Evolutionary conservation across 371 early-diverging fungal genomes (phyloP).

Genomic region (Mucor lusitanicus): DNA sequence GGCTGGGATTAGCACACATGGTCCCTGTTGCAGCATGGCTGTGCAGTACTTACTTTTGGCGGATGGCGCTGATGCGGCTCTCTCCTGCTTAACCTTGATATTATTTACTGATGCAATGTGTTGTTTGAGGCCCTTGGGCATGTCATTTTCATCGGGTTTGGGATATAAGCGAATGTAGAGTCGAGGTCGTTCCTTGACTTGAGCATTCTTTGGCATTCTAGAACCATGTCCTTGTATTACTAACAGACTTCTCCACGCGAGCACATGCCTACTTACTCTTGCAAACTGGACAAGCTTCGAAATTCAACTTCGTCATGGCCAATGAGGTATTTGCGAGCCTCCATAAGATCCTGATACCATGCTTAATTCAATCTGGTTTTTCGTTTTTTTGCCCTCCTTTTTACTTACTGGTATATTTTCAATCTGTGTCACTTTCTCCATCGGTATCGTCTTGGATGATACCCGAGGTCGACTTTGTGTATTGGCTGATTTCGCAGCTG

Average conservation of each 20-base stretch:
- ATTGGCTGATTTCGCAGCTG: background rate
- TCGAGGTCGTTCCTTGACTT: background rate
- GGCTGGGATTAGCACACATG: background rate
- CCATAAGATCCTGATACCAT: slow-evolving; percentile 5
- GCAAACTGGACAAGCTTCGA: background rate
- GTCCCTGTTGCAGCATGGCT: background rate
- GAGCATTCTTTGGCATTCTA: background rate
- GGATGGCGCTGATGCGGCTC: background rate
- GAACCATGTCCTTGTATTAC: background rate
- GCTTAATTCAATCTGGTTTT: background rate
- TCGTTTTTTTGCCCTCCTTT: background rate
- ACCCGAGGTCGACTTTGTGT: slow-evolving; percentile 6
- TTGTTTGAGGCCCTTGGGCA: background rate
- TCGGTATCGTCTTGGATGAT: slow-evolving; percentile 8
- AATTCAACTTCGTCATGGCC: slow-evolving; percentile 12
- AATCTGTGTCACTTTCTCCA: background rate
- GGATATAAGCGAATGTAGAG: slow-evolving; percentile 6
- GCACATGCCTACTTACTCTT: slow-evolving; percentile 1
- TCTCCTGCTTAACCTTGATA: background rate
- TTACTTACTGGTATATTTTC: slow-evolving; percentile 14
- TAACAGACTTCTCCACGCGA: background rate
- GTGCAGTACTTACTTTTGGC: background rate
- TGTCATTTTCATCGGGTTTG: background rate
- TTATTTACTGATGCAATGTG: background rate
- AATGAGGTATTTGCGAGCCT: slow-evolving; percentile 12